These are phyloP conservation scores for Hemileccinum rubropunctum DNA, from an alignment of 768 basidiomycete genomes.

Conservation along the genomic window DNA sequence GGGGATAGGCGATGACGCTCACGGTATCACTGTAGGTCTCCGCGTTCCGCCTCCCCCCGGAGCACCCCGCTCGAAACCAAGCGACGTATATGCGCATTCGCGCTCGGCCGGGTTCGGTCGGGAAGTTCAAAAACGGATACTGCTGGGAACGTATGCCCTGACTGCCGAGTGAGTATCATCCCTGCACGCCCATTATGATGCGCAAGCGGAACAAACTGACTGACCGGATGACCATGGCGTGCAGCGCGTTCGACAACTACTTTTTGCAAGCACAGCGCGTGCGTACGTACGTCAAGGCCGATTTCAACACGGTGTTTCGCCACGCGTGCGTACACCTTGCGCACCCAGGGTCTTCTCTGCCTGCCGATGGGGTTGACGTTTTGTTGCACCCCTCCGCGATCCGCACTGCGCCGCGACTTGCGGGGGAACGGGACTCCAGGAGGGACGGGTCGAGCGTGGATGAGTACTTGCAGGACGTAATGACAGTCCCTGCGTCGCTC, in stretches of 20 bases:
- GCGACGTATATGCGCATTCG: constrained; percentile 59
- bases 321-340: constrained; percentile 49
- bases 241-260: constrained; percentile 95
- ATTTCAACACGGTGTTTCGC: constrained; percentile 72
- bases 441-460: constrained; percentile 34
- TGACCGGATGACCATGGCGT: too few relatives aligned
- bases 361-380: constrained; percentile 60
- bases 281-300: constrained; percentile 63
- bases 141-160: constrained; percentile 89
- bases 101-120: constrained; percentile 72
- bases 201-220: background rate
- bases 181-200: too few relatives aligned
- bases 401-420: constrained; percentile 70
- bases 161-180: constrained; percentile 73
- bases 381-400: constrained; percentile 87
- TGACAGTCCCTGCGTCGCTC: constrained; percentile 90
- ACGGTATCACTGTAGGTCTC: constrained; percentile 39
- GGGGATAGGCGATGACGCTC: background rate
- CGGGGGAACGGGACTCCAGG: background rate
- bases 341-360: background rate
- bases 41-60: constrained; percentile 43
- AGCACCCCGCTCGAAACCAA: constrained; percentile 46
- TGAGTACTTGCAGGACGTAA: constrained; percentile 84
- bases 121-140: constrained; percentile 83
- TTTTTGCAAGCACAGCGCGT: constrained; percentile 90